Evolutionary conservation across 306 rosid species (phyloP).

Genomic region (Medicago ruthenica): DNA sequence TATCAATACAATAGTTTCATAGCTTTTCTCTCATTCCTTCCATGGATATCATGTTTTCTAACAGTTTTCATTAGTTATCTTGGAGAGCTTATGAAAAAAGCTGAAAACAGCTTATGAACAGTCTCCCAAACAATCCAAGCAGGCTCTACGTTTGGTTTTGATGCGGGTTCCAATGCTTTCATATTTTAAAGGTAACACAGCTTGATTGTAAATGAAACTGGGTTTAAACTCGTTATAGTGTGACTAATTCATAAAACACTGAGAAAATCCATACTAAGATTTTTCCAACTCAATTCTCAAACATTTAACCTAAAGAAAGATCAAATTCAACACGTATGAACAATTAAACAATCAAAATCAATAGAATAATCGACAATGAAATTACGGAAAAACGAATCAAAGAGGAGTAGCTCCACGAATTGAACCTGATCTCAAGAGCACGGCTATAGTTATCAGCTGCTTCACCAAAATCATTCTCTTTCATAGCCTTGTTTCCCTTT

Average conservation of each 20-base stretch:
- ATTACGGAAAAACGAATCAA: background rate
- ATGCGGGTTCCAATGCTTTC: background rate
- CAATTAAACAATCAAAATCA: background rate
- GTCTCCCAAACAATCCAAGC: no score
- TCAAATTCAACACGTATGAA: background rate
- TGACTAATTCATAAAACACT: background rate
- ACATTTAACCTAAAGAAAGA: background rate
- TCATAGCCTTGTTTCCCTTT: constrained; percentile 73
- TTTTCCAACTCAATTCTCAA: constrained; percentile 5
- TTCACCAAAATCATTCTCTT: constrained; percentile 67
- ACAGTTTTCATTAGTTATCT: no score
- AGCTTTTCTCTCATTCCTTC: no score
- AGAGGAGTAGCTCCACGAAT: constrained; percentile 10
- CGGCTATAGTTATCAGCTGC: constrained; percentile 93
- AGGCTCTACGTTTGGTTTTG: background rate
- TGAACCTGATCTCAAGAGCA: constrained; percentile 91
- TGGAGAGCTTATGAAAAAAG: no score
- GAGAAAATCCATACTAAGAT: background rate
- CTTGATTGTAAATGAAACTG: background rate
- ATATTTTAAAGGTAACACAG: background rate
- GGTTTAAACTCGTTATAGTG: background rate
- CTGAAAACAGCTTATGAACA: no score
- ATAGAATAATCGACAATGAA: background rate
- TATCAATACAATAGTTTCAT: no score
- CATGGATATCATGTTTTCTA: no score